These are phyloP conservation scores for Globisporangium middletonii DNA, from an alignment of 352 stramenopile species.

Conservation along the genomic window DNA sequence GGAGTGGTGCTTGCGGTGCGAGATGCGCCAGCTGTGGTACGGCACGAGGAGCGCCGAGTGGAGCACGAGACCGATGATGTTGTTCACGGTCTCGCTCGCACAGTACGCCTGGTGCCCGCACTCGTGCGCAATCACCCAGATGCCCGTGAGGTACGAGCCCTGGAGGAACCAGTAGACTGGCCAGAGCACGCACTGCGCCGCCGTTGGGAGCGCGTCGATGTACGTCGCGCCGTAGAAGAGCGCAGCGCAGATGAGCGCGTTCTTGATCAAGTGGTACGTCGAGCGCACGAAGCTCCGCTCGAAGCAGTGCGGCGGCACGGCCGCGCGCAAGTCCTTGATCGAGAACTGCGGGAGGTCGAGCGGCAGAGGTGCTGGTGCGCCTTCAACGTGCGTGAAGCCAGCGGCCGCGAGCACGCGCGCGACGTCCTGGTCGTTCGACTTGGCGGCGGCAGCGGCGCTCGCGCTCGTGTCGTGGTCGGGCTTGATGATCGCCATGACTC, in stretches of 20 bases:
- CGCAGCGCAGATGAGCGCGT: conserved; percentile 84
- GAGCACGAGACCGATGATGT: conserved; percentile 93
- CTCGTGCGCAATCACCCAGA: conserved; percentile 98
- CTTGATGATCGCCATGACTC: conserved; percentile 64
- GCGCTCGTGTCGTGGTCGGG: conserved; percentile 35
- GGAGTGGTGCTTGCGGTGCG: conserved; percentile 95
- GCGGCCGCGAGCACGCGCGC: conserved; percentile 50
- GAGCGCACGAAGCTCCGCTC: conserved; percentile 90
- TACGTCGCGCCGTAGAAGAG: conserved; percentile 87
- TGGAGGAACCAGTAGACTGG: conserved; percentile 96
- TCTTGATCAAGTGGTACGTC: conserved; percentile 89
- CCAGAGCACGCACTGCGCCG: conserved; percentile 69
- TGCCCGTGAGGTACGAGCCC: conserved; percentile 95
- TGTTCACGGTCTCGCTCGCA: conserved; percentile 92
- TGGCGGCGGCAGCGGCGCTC: conserved; percentile 18
- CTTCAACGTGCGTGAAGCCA: conserved; percentile 69
- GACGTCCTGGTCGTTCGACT: conserved; percentile 7
- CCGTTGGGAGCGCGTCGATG: conserved; percentile 35
- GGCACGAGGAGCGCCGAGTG: conserved; percentile 97
- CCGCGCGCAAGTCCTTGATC: conserved; percentile 85
- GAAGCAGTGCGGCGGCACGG: conserved; percentile 95
- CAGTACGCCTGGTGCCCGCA: conserved; percentile 97
- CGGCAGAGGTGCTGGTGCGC: conserved; percentile 70
- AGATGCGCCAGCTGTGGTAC: conserved; percentile 98
- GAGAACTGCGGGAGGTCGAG: conserved; percentile 83